Evolutionary conservation across 2,329 filamentous ascomycete genomes (phyloP), one percentile per base, ranked within the genome.

Genomic region (Phyllosticta citriasiana): DNA sequence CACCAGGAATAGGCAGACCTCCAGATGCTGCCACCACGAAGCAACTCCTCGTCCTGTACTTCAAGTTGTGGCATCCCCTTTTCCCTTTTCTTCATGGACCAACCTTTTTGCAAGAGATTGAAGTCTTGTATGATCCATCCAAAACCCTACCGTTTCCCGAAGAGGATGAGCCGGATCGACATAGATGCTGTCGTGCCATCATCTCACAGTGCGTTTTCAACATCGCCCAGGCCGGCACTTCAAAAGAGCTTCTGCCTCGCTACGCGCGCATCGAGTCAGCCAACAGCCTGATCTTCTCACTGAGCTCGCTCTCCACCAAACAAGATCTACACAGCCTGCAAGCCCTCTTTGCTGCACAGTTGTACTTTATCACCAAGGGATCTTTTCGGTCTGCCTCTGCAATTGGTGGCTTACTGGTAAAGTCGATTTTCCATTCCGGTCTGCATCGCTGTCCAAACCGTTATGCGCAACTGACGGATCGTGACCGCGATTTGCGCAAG

Each of bases 1-100:
- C 60, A 22, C 60, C 60, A 6, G 60, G 60, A 4, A 33, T 62
- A 10, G 60, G 60, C 24, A 55, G 60, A 24, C 50, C 60, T 26
- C 60, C 60, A 12, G 55, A 52, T 24, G 50, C 60, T 16, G 47
- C 52, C 1, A 55, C 26, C 33, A 50, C 33, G 24, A 62, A 53
- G 26, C 57, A 55, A 22, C 52, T 62, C 1, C 22, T 62, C 6
- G 35, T 62, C 19, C 9, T 62, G 7, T 85, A 83, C 64, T 84
- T 84, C 63, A 76, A 82, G 25, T 76, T 79, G 16, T 85, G 82
- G 82, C 82, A 85, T 64, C 78, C 80, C 0, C 74, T 80, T 2
- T 79, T 83, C 52, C 82, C 82, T 0, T 84, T 82, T 59, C 71
- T 84, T 4, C 79, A 83, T 64, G 82, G 79, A 0, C 81, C 81